Evolutionary conservation across 495 filamentous ascomycete species (phyloP).

Genomic region (Lasiosphaeria hispida): DNA sequence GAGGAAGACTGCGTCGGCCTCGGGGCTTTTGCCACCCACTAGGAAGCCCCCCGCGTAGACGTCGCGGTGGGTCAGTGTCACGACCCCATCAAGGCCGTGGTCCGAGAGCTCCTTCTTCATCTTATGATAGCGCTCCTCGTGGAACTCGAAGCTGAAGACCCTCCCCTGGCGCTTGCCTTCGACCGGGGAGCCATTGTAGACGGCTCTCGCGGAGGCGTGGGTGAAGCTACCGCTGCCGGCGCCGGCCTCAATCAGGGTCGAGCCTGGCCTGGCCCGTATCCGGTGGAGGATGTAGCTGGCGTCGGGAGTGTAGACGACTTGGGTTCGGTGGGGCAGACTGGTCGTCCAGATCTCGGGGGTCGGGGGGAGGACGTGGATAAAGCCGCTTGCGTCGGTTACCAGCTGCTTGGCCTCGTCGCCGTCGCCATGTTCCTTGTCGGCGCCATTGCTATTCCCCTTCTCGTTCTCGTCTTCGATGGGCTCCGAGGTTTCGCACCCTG

Average conservation of each 20-base stretch:
- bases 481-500: constrained; percentile 26
- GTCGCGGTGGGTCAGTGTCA: constrained; percentile 84
- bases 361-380: constrained; percentile 84
- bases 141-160: constrained; percentile 93
- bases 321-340: constrained; percentile 87
- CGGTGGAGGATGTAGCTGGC: constrained; percentile 94
- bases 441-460: constrained; percentile 22
- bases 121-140: constrained; percentile 70
- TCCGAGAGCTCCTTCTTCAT: constrained; percentile 69
- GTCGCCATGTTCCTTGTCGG: constrained; percentile 22
- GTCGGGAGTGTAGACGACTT: constrained; percentile 97
- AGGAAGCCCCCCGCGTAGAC: constrained; percentile 87
- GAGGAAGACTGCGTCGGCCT: constrained; percentile 81
- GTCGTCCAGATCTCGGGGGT: constrained; percentile 92
- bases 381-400: constrained; percentile 71
- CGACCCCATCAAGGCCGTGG: constrained; percentile 70
- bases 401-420: constrained; percentile 34
- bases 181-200: constrained; percentile 75
- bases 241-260: constrained; percentile 83
- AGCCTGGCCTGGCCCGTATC: constrained; percentile 76
- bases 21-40: constrained; percentile 54
- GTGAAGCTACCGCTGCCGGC: constrained; percentile 95
- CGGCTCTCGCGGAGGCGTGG: constrained; percentile 81
- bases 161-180: constrained; percentile 55
- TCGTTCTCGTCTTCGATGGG: constrained; percentile 30